A percentile compares a stretch with the other conserved stretches of the same genome.
Conservation (phyloP, 2,329 filamentous ascomycete species). For the Nothomitra cinnamomea region DNA sequence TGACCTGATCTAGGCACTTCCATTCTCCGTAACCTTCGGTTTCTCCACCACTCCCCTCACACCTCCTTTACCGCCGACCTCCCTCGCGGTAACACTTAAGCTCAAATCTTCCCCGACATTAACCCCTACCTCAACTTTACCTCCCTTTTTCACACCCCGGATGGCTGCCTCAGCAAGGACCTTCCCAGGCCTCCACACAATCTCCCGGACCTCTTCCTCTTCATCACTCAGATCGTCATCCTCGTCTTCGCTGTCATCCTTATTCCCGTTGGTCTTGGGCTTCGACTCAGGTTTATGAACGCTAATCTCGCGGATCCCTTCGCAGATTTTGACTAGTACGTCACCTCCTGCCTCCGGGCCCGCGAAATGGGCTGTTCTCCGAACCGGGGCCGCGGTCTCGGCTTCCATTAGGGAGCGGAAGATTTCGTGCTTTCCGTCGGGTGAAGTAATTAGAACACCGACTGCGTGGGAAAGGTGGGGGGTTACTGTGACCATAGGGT, state of each 20-base stretch:
- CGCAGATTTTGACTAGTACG: conserved; percentile 72
- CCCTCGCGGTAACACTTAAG: conserved; percentile 65
- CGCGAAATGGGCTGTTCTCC: conserved; percentile 63
- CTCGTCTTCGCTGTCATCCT: conserved; percentile 40
- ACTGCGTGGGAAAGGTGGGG: conserved; percentile 81
- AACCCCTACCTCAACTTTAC: conserved; percentile 86
- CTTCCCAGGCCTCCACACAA: conserved; percentile 77
- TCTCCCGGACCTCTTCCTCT: conserved; percentile 76
- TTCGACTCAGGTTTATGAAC: conserved; percentile 76
- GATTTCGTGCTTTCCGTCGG: conserved; percentile 41
- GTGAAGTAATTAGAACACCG: conserved; percentile 56
- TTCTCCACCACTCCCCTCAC: conserved; percentile 45
- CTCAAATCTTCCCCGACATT: conserved; percentile 68
- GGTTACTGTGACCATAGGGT: conserved; percentile 85
- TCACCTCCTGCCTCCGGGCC: conserved; percentile 70
- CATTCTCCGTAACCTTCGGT: conserved; percentile 19
- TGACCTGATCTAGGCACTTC: conserved; percentile 13
- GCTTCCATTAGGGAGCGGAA: conserved; percentile 71
- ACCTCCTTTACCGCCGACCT: conserved; percentile 76
- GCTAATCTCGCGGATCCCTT: conserved; percentile 83
- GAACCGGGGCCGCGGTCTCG: conserved; percentile 79
- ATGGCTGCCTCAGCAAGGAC: conserved; percentile 74
- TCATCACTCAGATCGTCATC: conserved; percentile 49
- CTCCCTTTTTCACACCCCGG: conserved; percentile 67
- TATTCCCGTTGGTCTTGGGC: conserved; percentile 42